Conservation (phyloP, 2,329 filamentous ascomycete genomes). For the Hypoxylon sp. region DNA sequence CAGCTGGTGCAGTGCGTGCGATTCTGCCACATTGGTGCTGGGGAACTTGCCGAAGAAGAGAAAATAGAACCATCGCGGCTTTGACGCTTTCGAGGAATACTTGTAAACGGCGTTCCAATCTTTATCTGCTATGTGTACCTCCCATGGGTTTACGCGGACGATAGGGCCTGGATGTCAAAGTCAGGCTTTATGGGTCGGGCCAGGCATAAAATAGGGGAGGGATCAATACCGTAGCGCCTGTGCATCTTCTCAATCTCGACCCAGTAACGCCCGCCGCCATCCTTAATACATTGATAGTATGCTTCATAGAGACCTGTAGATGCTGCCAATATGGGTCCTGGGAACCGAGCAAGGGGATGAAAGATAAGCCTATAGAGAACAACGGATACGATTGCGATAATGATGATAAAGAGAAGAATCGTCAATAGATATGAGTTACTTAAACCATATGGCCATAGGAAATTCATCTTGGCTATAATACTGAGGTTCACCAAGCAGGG, state of each 20-base stretch:
- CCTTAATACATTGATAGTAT: slow-evolving; percentile 47
- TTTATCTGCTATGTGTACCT: slow-evolving; percentile 45
- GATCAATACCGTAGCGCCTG: slow-evolving; percentile 40
- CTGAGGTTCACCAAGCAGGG: not conserved
- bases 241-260: slow-evolving; percentile 49
- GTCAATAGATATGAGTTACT: slow-evolving; percentile 13
- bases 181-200: not conserved
- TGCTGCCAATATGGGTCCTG: slow-evolving; percentile 45
- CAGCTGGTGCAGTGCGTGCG: slow-evolving; percentile 49
- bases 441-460: slow-evolving; percentile 25
- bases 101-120: slow-evolving; percentile 48
- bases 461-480: slow-evolving; percentile 21
- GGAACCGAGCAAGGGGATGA: slow-evolving; percentile 46
- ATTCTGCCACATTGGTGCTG: slow-evolving; percentile 48
- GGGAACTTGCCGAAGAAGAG: slow-evolving; percentile 50
- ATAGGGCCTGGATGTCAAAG: slow-evolving; percentile 38
- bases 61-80: slow-evolving; percentile 49
- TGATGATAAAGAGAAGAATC: slow-evolving; percentile 1
- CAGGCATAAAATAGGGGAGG: not conserved
- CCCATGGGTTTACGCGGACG: slow-evolving; percentile 46
- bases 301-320: slow-evolving; percentile 47
- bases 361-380: slow-evolving; percentile 44
- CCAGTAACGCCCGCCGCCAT: slow-evolving; percentile 49
- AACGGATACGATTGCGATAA: slow-evolving; percentile 10
- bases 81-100: slow-evolving; percentile 47